phyloP scores from a whole-genome alignment of 2,329 filamentous ascomycete genomes.

The Ophiosphaerella narmari region DNA sequence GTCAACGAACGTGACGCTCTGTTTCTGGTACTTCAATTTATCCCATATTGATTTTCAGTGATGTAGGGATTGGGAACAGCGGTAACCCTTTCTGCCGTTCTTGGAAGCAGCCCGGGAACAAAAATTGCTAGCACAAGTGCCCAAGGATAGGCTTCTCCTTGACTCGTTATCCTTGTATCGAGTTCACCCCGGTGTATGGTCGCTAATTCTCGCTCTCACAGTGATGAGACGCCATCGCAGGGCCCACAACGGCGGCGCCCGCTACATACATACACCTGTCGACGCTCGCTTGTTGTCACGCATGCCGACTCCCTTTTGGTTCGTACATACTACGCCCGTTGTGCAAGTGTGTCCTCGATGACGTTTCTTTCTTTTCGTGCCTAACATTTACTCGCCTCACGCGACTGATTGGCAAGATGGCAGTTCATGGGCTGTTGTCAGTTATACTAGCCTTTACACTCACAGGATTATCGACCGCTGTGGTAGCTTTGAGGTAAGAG shows the following conservation, averaged over 20 bases:
- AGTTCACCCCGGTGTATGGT: slow-evolving; percentile 3
- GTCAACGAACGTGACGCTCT: not conserved
- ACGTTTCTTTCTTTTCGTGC: not conserved
- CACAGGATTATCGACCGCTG: slow-evolving; percentile 33
- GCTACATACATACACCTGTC: not conserved
- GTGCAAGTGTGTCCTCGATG: slow-evolving; percentile 7
- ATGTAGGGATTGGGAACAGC: not conserved
- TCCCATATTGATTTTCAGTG: slow-evolving; percentile 1
- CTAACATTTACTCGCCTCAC: not conserved
- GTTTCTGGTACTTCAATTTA: slow-evolving; percentile 2
- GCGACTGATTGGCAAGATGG: slow-evolving; percentile 14
- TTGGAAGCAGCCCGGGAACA: not conserved
- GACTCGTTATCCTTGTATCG: slow-evolving; percentile 19
- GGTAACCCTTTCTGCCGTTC: not conserved
- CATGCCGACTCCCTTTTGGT: not conserved
- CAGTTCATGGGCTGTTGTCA: slow-evolving; percentile 27
- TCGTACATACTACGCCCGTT: slow-evolving; percentile 4
- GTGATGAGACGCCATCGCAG: not conserved
- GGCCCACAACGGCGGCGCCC: not conserved
- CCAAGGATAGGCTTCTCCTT: slow-evolving; percentile 10
- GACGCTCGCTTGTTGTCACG: not conserved
- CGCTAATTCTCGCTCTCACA: not conserved
- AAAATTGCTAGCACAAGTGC: slow-evolving; percentile 5
- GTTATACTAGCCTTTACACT: slow-evolving; percentile 30
- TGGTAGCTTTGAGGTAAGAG: slow-evolving; percentile 35